A percentile compares a stretch with the other conserved stretches of the same genome.
These are phyloP conservation scores for Protomyces macrosporus DNA, from an alignment of 1,139 yeast genomes.

Conservation along the genomic window DNA sequence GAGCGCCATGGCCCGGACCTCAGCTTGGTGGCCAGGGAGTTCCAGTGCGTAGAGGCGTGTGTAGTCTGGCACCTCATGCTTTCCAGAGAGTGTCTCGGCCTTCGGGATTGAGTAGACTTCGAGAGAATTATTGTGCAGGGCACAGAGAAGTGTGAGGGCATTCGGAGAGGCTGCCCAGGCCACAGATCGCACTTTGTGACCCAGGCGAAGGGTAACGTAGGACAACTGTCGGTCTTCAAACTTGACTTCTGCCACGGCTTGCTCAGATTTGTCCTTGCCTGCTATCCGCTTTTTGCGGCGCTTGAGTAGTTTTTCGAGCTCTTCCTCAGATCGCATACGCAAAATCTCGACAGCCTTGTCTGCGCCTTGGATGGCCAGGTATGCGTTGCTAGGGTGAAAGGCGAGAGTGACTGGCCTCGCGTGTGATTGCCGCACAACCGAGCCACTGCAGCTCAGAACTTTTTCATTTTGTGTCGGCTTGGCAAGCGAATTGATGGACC, in stretches of 20 bases:
- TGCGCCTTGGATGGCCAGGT: constrained; percentile 66
- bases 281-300: constrained; percentile 73
- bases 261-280: constrained; percentile 51
- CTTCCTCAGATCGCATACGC: constrained; percentile 71
- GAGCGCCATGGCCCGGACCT: constrained; percentile 74
- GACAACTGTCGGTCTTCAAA: constrained; percentile 37
- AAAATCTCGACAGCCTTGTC: constrained; percentile 80
- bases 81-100: constrained; percentile 47
- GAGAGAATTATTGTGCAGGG: constrained; percentile 67
- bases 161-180: constrained; percentile 36
- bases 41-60: constrained; percentile 58
- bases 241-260: constrained; percentile 45
- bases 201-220: constrained; percentile 37
- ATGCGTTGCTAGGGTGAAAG: constrained; percentile 46
- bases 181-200: constrained; percentile 38
- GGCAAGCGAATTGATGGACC: constrained; percentile 56
- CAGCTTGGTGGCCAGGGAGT: constrained; percentile 80
- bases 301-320: constrained; percentile 68
- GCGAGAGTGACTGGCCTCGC: constrained; percentile 62
- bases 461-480: constrained; percentile 37
- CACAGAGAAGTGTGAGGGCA: constrained; percentile 55
- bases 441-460: constrained; percentile 59
- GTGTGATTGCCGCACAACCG: constrained; percentile 70
- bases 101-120: constrained; percentile 59
- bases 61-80: constrained; percentile 48